Percentiles rank a stretch among this genome's conserved stretches.
phyloP scores from a whole-genome alignment of 306 rosid genomes.

The barrel medic (Medicago truncatula) region DNA sequence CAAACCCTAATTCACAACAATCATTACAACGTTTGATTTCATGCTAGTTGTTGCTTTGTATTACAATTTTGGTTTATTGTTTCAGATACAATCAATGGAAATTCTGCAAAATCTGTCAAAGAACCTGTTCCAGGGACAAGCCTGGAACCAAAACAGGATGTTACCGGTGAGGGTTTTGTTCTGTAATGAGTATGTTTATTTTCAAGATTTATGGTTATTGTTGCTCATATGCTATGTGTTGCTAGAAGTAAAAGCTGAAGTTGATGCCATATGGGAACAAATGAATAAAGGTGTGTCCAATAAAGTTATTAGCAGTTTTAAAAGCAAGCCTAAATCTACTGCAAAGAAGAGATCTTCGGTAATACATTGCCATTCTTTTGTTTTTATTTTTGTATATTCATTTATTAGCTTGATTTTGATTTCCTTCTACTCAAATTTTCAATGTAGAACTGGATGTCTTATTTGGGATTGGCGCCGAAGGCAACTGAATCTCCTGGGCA shows the following conservation, averaged over 20 bases:
- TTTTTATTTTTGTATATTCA: slow-evolving; percentile 8
- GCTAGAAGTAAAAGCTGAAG: slow-evolving; percentile 75
- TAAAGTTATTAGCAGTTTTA: slow-evolving; percentile 54
- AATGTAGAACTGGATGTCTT: slow-evolving; percentile 74
- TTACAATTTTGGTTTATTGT: slow-evolving; percentile 31
- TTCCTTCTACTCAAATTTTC: slow-evolving; percentile 30
- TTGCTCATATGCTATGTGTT: slow-evolving; percentile 36
- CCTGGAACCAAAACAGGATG: slow-evolving; percentile 52
- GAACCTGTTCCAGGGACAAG: slow-evolving; percentile 52
- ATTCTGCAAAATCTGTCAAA: slow-evolving; percentile 49
- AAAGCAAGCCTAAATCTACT: slow-evolving; percentile 54
- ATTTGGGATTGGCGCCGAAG: slow-evolving; percentile 80
- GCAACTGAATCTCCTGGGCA: slow-evolving; percentile 49
- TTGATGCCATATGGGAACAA: slow-evolving; percentile 87
- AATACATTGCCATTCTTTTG: slow-evolving; percentile 45
- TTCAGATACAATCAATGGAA: slow-evolving; percentile 62
- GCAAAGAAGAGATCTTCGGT: slow-evolving; percentile 72
- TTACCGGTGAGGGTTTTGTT: slow-evolving; percentile 55
- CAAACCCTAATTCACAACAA: slow-evolving; percentile 17
- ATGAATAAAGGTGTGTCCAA: slow-evolving; percentile 89
- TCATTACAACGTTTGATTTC: neutral
- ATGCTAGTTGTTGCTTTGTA: slow-evolving; percentile 1
- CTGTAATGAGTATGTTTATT: neutral
- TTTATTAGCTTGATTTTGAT: slow-evolving; percentile 40
- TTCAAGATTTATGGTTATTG: slow-evolving; percentile 21